A percentile compares a stretch with the other conserved stretches of the same genome.
phyloP scores from a whole-genome alignment of 441 rosid species.

The Arabidopsis lyrata region DNA sequence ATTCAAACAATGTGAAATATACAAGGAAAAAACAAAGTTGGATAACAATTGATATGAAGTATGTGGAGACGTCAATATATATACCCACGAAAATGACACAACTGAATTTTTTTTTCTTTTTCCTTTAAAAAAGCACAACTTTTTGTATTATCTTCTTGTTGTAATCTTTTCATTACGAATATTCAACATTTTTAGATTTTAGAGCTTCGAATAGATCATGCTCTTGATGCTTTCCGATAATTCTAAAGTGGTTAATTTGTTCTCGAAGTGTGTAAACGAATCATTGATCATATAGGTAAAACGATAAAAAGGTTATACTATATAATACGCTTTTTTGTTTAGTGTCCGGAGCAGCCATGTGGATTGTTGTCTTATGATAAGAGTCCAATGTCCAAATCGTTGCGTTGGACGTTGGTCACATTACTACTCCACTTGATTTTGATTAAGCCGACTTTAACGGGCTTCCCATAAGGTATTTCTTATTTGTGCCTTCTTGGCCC shows the following conservation, averaged over 20 bases:
- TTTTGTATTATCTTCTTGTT: conserved; percentile 32
- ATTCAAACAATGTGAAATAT: not conserved
- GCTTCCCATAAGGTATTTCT: not conserved
- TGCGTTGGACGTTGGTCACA: conserved; percentile 25
- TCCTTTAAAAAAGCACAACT: not conserved
- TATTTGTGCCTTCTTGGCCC: not conserved
- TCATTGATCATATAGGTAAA: too few species aligned
- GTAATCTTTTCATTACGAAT: conserved; percentile 25
- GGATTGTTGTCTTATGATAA: conserved; percentile 2
- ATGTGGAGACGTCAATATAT: conserved; percentile 32
- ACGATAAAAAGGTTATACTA: too few species aligned
- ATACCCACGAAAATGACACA: conserved; percentile 24
- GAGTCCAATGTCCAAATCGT: conserved; percentile 15
- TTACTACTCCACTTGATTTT: conserved; percentile 16
- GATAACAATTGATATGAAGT: conserved; percentile 4
- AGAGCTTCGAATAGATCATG: conserved; percentile 7
- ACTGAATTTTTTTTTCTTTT: not conserved
- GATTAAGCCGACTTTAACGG: conserved; percentile 12
- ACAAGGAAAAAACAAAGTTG: not conserved
- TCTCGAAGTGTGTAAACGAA: not conserved
- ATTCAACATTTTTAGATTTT: conserved; percentile 18
- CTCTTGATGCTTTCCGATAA: not conserved
- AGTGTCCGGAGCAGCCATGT: conserved; percentile 34
- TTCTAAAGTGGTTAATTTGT: not conserved
- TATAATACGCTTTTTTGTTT: not conserved